phyloP scores from a whole-genome alignment of 2,329 filamentous ascomycete genomes.

The Aureobasidium subglaciale region DNA sequence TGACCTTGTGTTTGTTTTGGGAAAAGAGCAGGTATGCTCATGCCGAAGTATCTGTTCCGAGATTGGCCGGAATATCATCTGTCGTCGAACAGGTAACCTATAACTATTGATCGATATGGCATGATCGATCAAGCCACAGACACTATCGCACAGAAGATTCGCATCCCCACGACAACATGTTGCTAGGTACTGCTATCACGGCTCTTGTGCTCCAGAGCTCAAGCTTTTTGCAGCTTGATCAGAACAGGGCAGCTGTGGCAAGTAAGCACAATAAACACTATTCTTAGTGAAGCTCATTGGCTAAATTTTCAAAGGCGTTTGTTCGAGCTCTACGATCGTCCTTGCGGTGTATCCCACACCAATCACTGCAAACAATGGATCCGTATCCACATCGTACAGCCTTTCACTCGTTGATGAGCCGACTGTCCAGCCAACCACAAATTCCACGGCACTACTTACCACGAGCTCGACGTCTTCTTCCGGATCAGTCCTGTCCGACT shows the following conservation, averaged over 20 bases:
- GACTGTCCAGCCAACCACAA: no score
- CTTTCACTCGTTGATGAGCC: not conserved
- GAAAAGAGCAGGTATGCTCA: not conserved
- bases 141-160: not conserved
- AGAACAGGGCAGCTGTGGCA: not conserved
- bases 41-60: not conserved
- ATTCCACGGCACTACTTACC: no score
- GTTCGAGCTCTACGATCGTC: not conserved
- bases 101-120: conserved; percentile 3
- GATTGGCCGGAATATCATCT: not conserved
- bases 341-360: not conserved
- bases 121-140: not conserved
- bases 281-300: not conserved
- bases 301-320: not conserved
- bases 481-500: no score
- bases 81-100: conserved; percentile 9
- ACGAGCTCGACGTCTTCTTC: no score
- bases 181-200: not conserved
- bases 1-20: conserved; percentile 3
- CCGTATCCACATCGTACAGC: not conserved
- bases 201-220: not conserved
- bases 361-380: not conserved
- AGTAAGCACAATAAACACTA: not conserved
- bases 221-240: not conserved
- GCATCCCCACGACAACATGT: not conserved